Base-by-base conservation (phyloP, 192 early-diverging fungal species). In the Podila minutissima region DNA sequence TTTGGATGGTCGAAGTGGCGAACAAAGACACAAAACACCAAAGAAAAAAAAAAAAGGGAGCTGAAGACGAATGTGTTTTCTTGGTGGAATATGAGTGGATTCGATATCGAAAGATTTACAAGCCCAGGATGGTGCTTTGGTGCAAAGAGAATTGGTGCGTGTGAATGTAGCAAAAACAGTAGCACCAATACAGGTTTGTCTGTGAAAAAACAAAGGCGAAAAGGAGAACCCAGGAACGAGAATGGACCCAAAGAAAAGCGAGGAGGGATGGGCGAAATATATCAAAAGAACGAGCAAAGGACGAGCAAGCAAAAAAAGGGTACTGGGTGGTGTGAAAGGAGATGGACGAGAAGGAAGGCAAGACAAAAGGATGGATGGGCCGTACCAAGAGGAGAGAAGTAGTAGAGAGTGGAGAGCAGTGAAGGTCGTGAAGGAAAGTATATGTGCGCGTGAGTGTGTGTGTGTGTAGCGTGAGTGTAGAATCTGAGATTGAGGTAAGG, bases 41-140 rank as follows among this genome's bases (percentile, higher is more conserved):
- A 17, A 15, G 15, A 17, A 46, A 46, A 46, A 17, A 46, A 46
- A 4, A 17, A 17, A 17, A 17, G 15, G 41, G 41, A 17, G 41
- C 1, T 33, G 33, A 46, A 46, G 2, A 17, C 41, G 1, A 46
- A 1, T 46, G 41, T 46, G 41, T 17, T 46, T 41, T 46, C 41
- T 46, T 46, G 41, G 41, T 17, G 41, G 41, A 46, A 46, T 46
- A 46, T 46, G 41, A 17, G 15, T 46, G 41, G 41, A 46, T 17
- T 13, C 2, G 41, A 46, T 15, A 46, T 33, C 33, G 41, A 46
- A 15, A 46, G 41, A 46, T 11, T 63, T 37, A 1, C 0, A 31
- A 60, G 59, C 28, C 24, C 31, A 60, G 31, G 59, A 60, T 60
- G 24, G 17, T 60, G 59, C 41, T 46, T 46, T 46, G 41, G 41